A percentile compares a stretch with the other conserved stretches of the same genome.
These are phyloP conservation scores for Neurospora sp. DNA, from an alignment of 495 filamentous ascomycete species.

Conservation along the genomic window DNA sequence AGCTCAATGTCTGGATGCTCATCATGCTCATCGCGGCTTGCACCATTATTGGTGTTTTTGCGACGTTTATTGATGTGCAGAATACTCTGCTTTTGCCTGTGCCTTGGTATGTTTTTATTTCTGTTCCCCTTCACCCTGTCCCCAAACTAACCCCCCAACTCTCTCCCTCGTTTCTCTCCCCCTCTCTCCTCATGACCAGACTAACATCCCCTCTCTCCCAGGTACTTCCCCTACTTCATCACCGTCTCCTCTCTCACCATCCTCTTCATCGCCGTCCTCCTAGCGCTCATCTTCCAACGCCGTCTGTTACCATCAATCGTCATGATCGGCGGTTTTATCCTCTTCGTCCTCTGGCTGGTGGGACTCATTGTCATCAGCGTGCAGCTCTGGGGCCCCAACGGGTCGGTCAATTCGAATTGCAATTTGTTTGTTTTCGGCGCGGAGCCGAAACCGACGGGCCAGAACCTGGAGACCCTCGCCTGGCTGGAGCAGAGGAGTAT, in stretches of 20 bases:
- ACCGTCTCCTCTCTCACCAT: constrained; percentile 57
- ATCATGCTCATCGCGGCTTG: constrained; percentile 71
- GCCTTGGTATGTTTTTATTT: constrained; percentile 60
- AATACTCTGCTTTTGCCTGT: constrained; percentile 54
- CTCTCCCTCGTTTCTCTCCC: too few species aligned
- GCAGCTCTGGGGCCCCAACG: constrained; percentile 73
- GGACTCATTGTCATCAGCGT: constrained; percentile 84
- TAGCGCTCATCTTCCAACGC: constrained; percentile 63
- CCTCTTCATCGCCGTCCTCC: constrained; percentile 59
- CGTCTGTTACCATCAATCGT: constrained; percentile 84
- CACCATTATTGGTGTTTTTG: constrained; percentile 77
- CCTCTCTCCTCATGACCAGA: too few species aligned
- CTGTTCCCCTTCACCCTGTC: background rate
- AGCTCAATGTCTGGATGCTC: constrained; percentile 88
- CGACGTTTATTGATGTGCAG: constrained; percentile 75
- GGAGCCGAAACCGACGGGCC: constrained; percentile 43
- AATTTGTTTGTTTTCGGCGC: constrained; percentile 50
- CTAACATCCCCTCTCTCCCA: too few species aligned
- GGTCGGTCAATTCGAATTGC: constrained; percentile 65
- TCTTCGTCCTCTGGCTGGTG: constrained; percentile 86
- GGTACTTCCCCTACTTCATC: constrained; percentile 94
- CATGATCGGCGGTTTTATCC: constrained; percentile 82
- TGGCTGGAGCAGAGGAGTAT: constrained; percentile 82
- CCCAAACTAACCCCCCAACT: background rate
- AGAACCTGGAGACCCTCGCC: constrained; percentile 63